Evolutionary conservation across 495 filamentous ascomycete species (phyloP), one percentile per base, ranked within the genome.

Genomic region (Penicillium parvum): DNA sequence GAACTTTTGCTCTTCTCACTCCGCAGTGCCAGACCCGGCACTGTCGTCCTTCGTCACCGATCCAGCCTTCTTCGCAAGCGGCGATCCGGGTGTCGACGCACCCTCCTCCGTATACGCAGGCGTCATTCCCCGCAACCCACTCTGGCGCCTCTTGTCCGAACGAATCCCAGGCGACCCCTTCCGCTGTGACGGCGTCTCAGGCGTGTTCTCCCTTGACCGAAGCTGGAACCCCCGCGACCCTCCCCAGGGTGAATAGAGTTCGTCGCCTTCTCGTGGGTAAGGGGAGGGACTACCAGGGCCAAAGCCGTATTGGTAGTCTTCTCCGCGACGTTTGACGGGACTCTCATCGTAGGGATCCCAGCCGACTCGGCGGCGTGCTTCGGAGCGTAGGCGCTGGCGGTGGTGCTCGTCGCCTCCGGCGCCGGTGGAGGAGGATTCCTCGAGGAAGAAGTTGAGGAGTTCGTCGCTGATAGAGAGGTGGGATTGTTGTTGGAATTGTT

Each of bases 401-500:
- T 79, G 77, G 37, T 90, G 81, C 7, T 80, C 78, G 44, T 85
- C 78, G 21, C 80, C 72, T 0, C 84, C 87, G 14, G 85, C 81
- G 46, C 81, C 88, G 4, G 84, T 86, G 4, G 80, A 78, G 17
- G 77, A 74, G 0, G 81, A 85, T 57, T 95, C 89, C 48, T 86
- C 81, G 25, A 99, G 76, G 72, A 97, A 99, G 71, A 97, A 96
- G 43, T 83, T 90, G 11, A 97, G 73, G 6, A 96, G 77, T 60
- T 99, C 88, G 57, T 99, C 94, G n/a, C 84, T 87, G 53, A 96
- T 94, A 23, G 88, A 77, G 21, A 97, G 78, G 52, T 99, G 94
- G 1, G 89, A 88, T 29, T 82, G 76, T 76, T 99, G 94, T 57
- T 95, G 88, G 65, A 92, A 95, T 71, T 97, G 90, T 61, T 97